Conservation (phyloP, 1,284 basidiomycete genomes). For the Pseudozyma pruni region DNA sequence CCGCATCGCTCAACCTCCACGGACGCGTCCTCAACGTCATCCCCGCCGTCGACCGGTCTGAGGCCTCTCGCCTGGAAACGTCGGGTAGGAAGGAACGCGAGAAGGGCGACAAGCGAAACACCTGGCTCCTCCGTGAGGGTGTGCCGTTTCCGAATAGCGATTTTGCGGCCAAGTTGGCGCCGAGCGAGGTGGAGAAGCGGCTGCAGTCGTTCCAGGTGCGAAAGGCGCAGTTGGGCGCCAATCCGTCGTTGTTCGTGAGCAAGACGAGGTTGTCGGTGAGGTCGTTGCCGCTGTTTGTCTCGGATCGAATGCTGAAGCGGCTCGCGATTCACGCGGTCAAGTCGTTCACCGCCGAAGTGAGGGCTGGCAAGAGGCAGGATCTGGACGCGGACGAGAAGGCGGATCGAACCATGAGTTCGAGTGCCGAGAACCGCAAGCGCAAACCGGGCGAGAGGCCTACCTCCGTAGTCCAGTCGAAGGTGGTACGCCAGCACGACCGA, state of each 20-base stretch:
- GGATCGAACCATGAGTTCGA: conserved; percentile 60
- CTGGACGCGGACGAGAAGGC: conserved; percentile 80
- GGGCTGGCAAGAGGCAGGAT: conserved; percentile 73
- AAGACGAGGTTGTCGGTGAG: conserved; percentile 92
- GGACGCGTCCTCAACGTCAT: conserved; percentile 91
- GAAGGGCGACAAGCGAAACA: conserved; percentile 93
- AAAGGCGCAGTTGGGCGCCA: conserved; percentile 73
- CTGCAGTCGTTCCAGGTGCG: conserved; percentile 59
- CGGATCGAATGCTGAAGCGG: conserved; percentile 87
- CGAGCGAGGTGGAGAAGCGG: conserved; percentile 59
- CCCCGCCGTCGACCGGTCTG: conserved; percentile 87
- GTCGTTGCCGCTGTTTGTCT: conserved; percentile 88
- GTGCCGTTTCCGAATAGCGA: conserved; percentile 63
- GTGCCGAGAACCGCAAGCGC: conserved; percentile 56
- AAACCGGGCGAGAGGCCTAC: conserved; percentile 72
- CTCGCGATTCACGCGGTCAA: conserved; percentile 84
- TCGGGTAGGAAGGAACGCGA: conserved; percentile 80
- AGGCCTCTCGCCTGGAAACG: conserved; percentile 86
- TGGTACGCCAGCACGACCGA: conserved; percentile 85
- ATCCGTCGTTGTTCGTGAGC: conserved; percentile 92
- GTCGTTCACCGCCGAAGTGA: conserved; percentile 83
- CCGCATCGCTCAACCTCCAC: conserved; percentile 85
- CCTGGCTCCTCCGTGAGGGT: conserved; percentile 92
- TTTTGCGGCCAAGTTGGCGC: conserved; percentile 39
- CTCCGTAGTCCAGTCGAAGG: conserved; percentile 82